Percentiles rank a stretch among this genome's conserved stretches.
These are phyloP conservation scores for Metarhizium humberi DNA, from an alignment of 2,329 filamentous ascomycete species.

Conservation along the genomic window DNA sequence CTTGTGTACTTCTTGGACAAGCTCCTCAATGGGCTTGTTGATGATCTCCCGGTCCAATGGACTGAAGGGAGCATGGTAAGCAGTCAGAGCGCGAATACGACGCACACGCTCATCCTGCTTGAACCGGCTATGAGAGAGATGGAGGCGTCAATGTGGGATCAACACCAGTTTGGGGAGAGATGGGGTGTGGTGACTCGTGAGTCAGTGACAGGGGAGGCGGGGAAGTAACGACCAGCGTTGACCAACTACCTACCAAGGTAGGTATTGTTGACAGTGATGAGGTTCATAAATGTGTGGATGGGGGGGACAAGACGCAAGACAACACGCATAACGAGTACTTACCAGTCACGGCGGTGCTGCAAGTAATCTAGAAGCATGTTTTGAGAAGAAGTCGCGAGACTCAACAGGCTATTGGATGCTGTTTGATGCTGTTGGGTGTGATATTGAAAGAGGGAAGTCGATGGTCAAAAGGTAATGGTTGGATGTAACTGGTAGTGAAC, in stretches of 20 bases:
- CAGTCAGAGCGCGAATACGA: slow-evolving; percentile 57
- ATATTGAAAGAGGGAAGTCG: background rate
- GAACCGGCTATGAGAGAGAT: slow-evolving; percentile 44
- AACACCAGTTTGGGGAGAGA: background rate
- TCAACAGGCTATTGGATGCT: background rate
- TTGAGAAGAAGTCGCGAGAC: background rate
- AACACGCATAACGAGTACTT: slow-evolving; percentile 2
- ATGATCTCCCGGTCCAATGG: slow-evolving; percentile 57
- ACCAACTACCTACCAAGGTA: background rate
- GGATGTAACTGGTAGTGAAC: slow-evolving; percentile 1
- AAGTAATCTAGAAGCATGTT: slow-evolving; percentile 49
- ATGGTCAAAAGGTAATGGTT: background rate
- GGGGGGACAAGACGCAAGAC: background rate
- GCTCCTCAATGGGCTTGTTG: slow-evolving; percentile 62
- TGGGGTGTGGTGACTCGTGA: background rate
- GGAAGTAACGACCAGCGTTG: background rate
- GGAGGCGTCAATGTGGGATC: slow-evolving; percentile 16
- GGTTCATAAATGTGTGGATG: no score
- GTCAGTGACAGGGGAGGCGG: background rate
- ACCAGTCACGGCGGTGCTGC: slow-evolving; percentile 65
- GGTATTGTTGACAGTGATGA: background rate
- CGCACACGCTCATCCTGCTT: slow-evolving; percentile 70
- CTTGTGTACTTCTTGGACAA: slow-evolving; percentile 72
- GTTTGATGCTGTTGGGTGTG: background rate
- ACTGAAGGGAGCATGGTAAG: slow-evolving; percentile 59